Percentiles rank a stretch among this genome's conserved stretches.
phyloP scores from a whole-genome alignment of 768 basidiomycete species.

The Serendipita sp. region DNA sequence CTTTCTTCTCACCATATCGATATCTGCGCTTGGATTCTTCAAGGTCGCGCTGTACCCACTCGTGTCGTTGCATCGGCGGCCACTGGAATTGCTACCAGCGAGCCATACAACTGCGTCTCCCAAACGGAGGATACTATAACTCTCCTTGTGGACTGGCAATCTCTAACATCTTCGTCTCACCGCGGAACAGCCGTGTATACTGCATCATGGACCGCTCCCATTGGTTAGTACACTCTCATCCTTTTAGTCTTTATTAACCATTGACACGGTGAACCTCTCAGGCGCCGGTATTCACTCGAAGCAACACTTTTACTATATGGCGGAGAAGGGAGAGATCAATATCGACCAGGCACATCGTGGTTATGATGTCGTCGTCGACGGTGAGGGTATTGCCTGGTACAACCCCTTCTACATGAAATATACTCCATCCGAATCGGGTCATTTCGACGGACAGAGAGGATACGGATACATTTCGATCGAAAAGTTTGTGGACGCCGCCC shows the following conservation, averaged over 20 bases:
- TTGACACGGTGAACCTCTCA: neutral
- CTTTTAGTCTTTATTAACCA: neutral
- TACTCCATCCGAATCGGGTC: slow-evolving; percentile 76
- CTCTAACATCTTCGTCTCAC: slow-evolving; percentile 22
- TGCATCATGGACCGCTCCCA: slow-evolving; percentile 84
- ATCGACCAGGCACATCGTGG: slow-evolving; percentile 92
- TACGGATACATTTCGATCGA: slow-evolving; percentile 86
- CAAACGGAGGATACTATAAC: slow-evolving; percentile 92
- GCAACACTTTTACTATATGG: slow-evolving; percentile 94
- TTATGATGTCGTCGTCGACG: slow-evolving; percentile 77
- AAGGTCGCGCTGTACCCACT: slow-evolving; percentile 58
- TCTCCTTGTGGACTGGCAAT: slow-evolving; percentile 87
- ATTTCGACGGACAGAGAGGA: slow-evolving; percentile 87
- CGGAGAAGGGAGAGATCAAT: slow-evolving; percentile 80
- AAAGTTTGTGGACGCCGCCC: slow-evolving; percentile 76
- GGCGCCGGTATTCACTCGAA: slow-evolving; percentile 70
- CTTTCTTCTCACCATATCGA: slow-evolving; percentile 91
- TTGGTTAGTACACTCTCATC: neutral
- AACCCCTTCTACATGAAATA: slow-evolving; percentile 65
- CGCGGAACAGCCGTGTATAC: slow-evolving; percentile 80
- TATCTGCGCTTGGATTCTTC: slow-evolving; percentile 72
- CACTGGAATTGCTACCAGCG: slow-evolving; percentile 76
- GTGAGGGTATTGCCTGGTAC: slow-evolving; percentile 58
- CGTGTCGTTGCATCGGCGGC: slow-evolving; percentile 84
- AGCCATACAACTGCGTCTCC: slow-evolving; percentile 73